Base-by-base conservation (phyloP, 1,284 basidiomycete genomes). In the Ceratobasidium sp. region DNA sequence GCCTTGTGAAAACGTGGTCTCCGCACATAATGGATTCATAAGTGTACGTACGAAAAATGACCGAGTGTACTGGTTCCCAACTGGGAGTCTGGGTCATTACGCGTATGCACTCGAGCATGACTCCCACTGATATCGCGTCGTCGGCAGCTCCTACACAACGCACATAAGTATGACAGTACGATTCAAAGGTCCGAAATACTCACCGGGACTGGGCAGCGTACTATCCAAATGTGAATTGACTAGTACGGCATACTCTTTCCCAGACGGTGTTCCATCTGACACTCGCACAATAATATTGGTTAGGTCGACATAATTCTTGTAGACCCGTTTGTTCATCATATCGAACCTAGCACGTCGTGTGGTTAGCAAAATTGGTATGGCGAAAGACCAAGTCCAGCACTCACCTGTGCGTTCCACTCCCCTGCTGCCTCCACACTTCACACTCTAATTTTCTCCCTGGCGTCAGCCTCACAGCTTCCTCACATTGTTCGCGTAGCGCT, bases 221-320 rank as follows among this genome's bases (percentile, higher is more conserved):
- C 79, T 92, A 80, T 98, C 96, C 46, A 98, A 83, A 82, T 99
- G 97, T 0, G 95, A 84, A 76, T 98, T 98, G 59, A 97, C 87
- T 43, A 99, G 86, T 0, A 98, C 87, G 0, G 95, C 91, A 75
- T 96, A 89, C 62, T 89, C 87, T 78, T 94, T 95, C 9, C 89
- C 87, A 55, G 85, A 84, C 2, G 85, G 82, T 3, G 93, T 91
- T 7, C 92, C 93, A 77, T 96, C 89, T 6, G 94, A 95, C 50
- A 99, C 85, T 58, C 94, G 92, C 5, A 98, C 86, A 72, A 99
- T 85, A 78, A 98, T 89, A 81, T 99, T 99, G 41, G 89, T 88
- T 66, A 99, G 87, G 77, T 92, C 87, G 23, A 91, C 88, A 78
- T 98, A 99, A 41, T 91, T 92, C 82, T 98, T 98, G 83, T 97